phyloP scores from a whole-genome alignment of 148 eudicot genomes.

The Silene conica region DNA sequence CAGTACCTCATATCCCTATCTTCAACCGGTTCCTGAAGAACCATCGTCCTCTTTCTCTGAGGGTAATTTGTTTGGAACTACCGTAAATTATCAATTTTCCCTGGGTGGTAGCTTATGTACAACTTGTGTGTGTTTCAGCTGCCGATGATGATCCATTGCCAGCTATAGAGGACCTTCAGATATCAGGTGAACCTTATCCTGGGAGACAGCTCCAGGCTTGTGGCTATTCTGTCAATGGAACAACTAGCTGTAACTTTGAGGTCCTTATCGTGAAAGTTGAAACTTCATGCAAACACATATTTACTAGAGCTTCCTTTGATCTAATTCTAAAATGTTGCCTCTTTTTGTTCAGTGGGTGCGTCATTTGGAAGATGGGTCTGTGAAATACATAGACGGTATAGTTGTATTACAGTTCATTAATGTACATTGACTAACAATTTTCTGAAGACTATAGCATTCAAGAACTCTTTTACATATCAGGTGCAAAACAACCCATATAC shows the following conservation, averaged over 20 bases:
- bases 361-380: constrained; percentile 93
- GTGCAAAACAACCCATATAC: constrained; percentile 88
- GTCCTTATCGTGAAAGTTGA: constrained; percentile 32
- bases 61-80: constrained; percentile 37
- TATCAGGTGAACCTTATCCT: constrained; percentile 90
- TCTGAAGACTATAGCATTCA: constrained; percentile 13
- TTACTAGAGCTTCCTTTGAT: constrained; percentile 5
- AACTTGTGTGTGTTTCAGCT: constrained; percentile 38
- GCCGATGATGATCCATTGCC: constrained; percentile 90
- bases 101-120: constrained; percentile 7
- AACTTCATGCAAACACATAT: constrained; percentile 10
- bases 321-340: constrained; percentile 6
- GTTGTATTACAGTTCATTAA: not conserved
- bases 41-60: constrained; percentile 87
- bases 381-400: constrained; percentile 81
- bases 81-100: constrained; percentile 8
- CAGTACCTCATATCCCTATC: constrained; percentile 53
- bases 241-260: constrained; percentile 96
- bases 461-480: constrained; percentile 34
- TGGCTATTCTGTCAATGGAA: constrained; percentile 81
- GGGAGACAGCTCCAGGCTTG: constrained; percentile 74
- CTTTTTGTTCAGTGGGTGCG: constrained; percentile 69
- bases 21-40: constrained; percentile 82
- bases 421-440: not conserved
- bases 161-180: constrained; percentile 75